Conservation (phyloP, 352 stramenopile species). For the Phytophthora pinifolia region DNA sequence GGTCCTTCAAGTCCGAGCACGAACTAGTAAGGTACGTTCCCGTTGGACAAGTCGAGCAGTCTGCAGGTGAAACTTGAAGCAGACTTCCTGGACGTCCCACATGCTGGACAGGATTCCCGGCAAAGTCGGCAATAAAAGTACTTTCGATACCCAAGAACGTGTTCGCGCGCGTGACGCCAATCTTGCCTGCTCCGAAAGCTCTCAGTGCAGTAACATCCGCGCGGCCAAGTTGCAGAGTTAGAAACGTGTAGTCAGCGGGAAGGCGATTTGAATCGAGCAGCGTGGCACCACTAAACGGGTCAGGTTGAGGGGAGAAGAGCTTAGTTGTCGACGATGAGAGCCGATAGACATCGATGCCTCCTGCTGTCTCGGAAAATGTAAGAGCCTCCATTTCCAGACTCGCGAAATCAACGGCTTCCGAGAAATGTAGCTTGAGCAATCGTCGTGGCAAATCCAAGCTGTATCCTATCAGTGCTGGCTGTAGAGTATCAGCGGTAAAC, state of each 20-base stretch:
- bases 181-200: conserved; percentile 41
- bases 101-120: conserved; percentile 36
- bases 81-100: conserved; percentile 24
- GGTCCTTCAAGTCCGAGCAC: conserved; percentile 62
- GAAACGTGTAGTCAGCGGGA: conserved; percentile 57
- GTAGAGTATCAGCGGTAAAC: conserved; percentile 50
- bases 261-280: conserved; percentile 47
- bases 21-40: conserved; percentile 48
- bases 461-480: conserved; percentile 52
- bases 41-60: conserved; percentile 55
- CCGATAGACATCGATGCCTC: conserved; percentile 30
- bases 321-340: conserved; percentile 41
- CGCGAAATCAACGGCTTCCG: conserved; percentile 52
- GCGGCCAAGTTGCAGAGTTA: conserved; percentile 52
- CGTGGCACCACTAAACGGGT: conserved; percentile 49
- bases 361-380: conserved; percentile 42
- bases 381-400: conserved; percentile 39
- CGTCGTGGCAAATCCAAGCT: conserved; percentile 53
- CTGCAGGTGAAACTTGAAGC: conserved; percentile 37
- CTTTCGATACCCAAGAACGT: conserved; percentile 52
- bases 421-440: conserved; percentile 71
- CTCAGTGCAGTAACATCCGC: conserved; percentile 41
- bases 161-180: conserved; percentile 42
- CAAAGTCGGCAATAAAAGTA: conserved; percentile 51
- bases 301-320: conserved; percentile 50